Evolutionary conservation across 2,329 filamentous ascomycete species (phyloP).

Genomic region (Xylariales sp.): DNA sequence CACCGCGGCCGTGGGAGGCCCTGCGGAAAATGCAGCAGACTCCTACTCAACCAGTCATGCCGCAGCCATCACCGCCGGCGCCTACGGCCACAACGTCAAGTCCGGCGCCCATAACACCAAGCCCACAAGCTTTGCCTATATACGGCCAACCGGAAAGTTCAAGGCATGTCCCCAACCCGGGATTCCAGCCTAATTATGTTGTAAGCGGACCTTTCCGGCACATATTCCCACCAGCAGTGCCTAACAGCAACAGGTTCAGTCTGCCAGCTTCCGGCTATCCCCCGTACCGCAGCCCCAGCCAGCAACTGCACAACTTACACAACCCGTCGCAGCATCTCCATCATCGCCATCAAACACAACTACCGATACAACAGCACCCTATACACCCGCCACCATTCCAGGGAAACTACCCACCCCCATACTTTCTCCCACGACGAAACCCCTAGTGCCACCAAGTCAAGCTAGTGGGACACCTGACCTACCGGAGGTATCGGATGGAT

Average conservation of each 20-base stretch:
- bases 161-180: constrained; percentile 41
- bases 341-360: constrained; percentile 20
- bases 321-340: constrained; percentile 11
- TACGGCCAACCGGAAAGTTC: constrained; percentile 32
- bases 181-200: constrained; percentile 48
- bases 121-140: constrained; percentile 17
- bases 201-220: constrained; percentile 52
- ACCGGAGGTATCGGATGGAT: constrained; percentile 50
- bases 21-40: constrained; percentile 43
- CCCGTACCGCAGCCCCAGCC: constrained; percentile 35
- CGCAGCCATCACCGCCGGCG: constrained; percentile 11
- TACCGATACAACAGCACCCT: constrained; percentile 5
- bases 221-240: constrained; percentile 47
- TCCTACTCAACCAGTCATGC: constrained; percentile 27
- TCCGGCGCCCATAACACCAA: constrained; percentile 20
- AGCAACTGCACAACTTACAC: constrained; percentile 18
- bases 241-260: constrained; percentile 51
- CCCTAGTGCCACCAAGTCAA: constrained; percentile 11
- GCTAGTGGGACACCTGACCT: constrained; percentile 40
- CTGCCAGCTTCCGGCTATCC: constrained; percentile 37
- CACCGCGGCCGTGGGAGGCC: constrained; percentile 50
- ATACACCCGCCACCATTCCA: constrained; percentile 5
- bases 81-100: constrained; percentile 16
- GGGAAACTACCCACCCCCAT: constrained; percentile 6
- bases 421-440: background rate